Evolutionary conservation across 2,329 filamentous ascomycete species (phyloP).

Genomic region (Fusarium udum): DNA sequence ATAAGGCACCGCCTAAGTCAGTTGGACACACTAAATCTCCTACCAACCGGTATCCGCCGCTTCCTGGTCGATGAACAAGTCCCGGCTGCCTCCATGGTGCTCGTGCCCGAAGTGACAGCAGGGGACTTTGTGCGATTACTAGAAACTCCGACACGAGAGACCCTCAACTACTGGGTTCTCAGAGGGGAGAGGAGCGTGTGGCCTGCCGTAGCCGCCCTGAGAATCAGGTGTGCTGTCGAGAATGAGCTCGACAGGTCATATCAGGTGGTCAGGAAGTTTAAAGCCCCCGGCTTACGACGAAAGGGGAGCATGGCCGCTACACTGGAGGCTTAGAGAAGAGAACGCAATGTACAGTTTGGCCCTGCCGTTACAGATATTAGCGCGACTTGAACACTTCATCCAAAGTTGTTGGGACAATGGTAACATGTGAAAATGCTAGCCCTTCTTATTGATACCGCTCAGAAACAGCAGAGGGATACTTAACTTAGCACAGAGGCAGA

Average conservation of each 20-base stretch:
- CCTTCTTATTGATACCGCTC: neutral
- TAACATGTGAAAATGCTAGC: constrained; percentile 3
- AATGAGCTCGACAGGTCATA: constrained; percentile 88
- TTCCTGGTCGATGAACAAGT: constrained; percentile 86
- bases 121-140: constrained; percentile 80
- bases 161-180: constrained; percentile 84
- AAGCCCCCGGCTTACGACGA: constrained; percentile 60
- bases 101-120: constrained; percentile 81
- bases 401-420: neutral
- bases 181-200: constrained; percentile 89
- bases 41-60: constrained; percentile 75
- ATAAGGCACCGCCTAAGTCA: constrained; percentile 83
- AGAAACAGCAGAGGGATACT: neutral
- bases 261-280: constrained; percentile 75
- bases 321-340: constrained; percentile 36
- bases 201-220: constrained; percentile 85
- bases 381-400: constrained; percentile 16
- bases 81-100: constrained; percentile 78
- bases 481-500: neutral
- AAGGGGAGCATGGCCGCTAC: constrained; percentile 54
- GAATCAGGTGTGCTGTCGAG: constrained; percentile 85
- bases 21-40: constrained; percentile 77
- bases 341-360: constrained; percentile 21
- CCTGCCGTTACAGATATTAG: constrained; percentile 11
- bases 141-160: constrained; percentile 81